Evolutionary conservation across 2,329 filamentous ascomycete genomes (phyloP).

Genomic region (Apiospora kogelbergensis): DNA sequence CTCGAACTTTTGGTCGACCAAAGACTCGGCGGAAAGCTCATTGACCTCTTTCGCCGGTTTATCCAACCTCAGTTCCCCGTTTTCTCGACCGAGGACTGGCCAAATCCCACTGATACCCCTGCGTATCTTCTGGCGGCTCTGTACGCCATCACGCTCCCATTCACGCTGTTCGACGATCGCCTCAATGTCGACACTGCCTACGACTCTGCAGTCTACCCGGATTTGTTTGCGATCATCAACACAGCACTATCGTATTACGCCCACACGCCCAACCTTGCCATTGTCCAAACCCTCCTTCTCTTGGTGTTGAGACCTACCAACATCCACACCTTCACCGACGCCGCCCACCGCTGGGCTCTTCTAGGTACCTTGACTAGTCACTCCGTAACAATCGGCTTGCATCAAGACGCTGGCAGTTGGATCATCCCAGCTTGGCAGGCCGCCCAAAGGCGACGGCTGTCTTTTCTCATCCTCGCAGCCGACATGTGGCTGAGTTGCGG

Average conservation of each 20-base stretch:
- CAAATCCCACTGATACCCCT: background rate
- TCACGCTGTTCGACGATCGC: background rate
- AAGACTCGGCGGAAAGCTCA: background rate
- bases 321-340: background rate
- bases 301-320: background rate
- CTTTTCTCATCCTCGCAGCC: background rate
- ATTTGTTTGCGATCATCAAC: background rate
- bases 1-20: background rate
- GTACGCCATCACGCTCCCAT: background rate
- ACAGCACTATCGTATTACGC: background rate
- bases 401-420: background rate
- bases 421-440: background rate
- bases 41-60: background rate
- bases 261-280: background rate
- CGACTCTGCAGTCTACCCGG: background rate
- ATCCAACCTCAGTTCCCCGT: background rate
- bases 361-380: background rate
- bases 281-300: background rate
- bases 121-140: background rate
- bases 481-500: background rate
- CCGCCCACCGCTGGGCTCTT: background rate
- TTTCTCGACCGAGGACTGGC: background rate
- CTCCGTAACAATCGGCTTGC: background rate
- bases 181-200: background rate
- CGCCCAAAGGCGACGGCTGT: background rate